Percentiles rank a stretch among this genome's conserved stretches.
These are phyloP conservation scores for Pseudohalonectria lignicola DNA, from an alignment of 2,329 filamentous ascomycete species.

Conservation along the genomic window DNA sequence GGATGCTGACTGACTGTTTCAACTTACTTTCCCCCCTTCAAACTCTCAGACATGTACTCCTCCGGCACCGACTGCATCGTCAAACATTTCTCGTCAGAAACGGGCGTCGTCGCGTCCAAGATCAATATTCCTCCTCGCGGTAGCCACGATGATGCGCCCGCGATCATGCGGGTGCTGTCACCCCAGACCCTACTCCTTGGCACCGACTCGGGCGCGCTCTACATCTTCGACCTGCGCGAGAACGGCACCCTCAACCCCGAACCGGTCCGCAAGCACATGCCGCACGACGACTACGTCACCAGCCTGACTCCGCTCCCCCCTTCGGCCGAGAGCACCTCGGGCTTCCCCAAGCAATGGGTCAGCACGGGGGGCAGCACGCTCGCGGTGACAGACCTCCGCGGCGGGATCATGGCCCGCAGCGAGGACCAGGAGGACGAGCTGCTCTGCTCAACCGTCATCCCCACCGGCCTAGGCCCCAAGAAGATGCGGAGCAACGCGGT, in stretches of 20 bases:
- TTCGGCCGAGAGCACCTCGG: conserved; percentile 69
- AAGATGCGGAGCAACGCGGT: conserved; percentile 58
- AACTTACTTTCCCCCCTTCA: no score
- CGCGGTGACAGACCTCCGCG: conserved; percentile 77
- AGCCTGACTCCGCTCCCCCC: conserved; percentile 76
- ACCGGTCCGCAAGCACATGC: conserved; percentile 70
- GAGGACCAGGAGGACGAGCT: conserved; percentile 95
- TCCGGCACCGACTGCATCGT: conserved; percentile 46
- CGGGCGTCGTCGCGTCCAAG: conserved; percentile 67
- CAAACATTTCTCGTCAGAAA: conserved; percentile 41
- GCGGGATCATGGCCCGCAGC: conserved; percentile 76
- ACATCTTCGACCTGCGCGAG: conserved; percentile 75
- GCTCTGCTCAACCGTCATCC: conserved; percentile 68
- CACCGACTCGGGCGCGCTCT: conserved; percentile 80
- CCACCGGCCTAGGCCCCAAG: conserved; percentile 57
- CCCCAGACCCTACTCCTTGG: conserved; percentile 81
- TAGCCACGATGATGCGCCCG: conserved; percentile 55
- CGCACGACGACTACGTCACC: conserved; percentile 88
- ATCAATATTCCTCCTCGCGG: conserved; percentile 57
- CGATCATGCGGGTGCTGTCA: conserved; percentile 71
- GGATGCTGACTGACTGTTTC: no score
- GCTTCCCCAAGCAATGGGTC: conserved; percentile 89
- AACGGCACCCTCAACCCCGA: conserved; percentile 41
- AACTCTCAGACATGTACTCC: conserved; percentile 43
- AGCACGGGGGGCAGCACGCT: conserved; percentile 87